phyloP scores from a whole-genome alignment of 1,139 yeast species.

The Magnusiomyces ingens region DNA sequence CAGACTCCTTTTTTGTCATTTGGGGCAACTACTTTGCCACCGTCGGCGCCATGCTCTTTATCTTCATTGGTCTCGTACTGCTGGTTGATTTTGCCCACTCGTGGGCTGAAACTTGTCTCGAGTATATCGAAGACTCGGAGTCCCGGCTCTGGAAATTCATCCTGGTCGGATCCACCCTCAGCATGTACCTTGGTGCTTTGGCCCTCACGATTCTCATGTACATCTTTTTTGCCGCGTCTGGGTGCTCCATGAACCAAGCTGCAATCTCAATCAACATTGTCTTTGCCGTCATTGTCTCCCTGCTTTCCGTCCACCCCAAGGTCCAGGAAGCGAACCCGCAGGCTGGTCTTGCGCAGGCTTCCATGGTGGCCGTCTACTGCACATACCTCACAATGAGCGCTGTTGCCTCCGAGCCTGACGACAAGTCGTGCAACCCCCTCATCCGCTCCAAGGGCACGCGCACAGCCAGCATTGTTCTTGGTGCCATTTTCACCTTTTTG shows the following conservation, averaged over 20 bases:
- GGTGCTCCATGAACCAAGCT: slow-evolving; percentile 86
- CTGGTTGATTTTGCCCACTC: slow-evolving; percentile 97
- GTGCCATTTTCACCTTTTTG: slow-evolving; percentile 87
- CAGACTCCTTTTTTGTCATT: slow-evolving; percentile 77
- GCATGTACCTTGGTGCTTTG: slow-evolving; percentile 72
- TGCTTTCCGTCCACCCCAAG: slow-evolving; percentile 67
- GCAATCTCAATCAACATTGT: slow-evolving; percentile 75
- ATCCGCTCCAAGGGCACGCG: slow-evolving; percentile 86
- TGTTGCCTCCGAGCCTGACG: slow-evolving; percentile 95
- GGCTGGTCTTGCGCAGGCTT: slow-evolving; percentile 94
- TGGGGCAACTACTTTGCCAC: slow-evolving; percentile 92
- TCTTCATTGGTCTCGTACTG: slow-evolving; percentile 82
- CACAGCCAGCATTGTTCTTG: slow-evolving; percentile 78
- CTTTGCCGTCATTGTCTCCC: slow-evolving; percentile 56
- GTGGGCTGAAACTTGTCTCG: slow-evolving; percentile 96
- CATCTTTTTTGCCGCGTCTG: slow-evolving; percentile 72
- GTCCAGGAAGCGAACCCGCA: slow-evolving; percentile 91
- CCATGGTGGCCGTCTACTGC: slow-evolving; percentile 92
- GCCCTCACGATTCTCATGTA: slow-evolving; percentile 74
- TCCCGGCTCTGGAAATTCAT: slow-evolving; percentile 76
- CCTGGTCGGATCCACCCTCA: slow-evolving; percentile 76
- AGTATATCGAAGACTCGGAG: slow-evolving; percentile 81
- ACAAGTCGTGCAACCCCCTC: slow-evolving; percentile 81
- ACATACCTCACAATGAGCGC: slow-evolving; percentile 90
- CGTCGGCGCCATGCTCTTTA: slow-evolving; percentile 73